Conservation (phyloP, 176 grass and related monocot genomes). For the Triticum dicoccoides region DNA sequence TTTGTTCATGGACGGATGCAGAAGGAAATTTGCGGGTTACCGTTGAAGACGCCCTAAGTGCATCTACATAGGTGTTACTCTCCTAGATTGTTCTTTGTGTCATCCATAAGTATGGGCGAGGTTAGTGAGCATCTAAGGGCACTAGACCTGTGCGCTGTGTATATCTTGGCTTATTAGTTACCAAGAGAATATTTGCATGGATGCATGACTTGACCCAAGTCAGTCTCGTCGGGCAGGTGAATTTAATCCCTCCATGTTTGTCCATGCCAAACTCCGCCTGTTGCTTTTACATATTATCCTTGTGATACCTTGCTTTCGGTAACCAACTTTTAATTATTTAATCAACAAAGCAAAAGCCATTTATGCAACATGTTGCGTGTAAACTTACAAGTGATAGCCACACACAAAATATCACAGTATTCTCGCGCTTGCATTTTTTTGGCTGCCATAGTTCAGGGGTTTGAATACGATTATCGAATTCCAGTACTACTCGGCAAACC, state of each 20-base stretch:
- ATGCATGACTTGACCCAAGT: slow-evolving; percentile 41
- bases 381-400: slow-evolving; percentile 30
- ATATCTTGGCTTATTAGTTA: slow-evolving; percentile 15
- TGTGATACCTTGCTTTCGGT: slow-evolving; percentile 42
- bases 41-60: no score
- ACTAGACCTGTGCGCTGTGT: not conserved
- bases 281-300: slow-evolving; percentile 35
- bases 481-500: not conserved
- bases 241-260: slow-evolving; percentile 21
- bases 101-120: not conserved
- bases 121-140: no score
- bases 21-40: no score
- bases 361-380: not conserved
- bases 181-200: slow-evolving; percentile 13
- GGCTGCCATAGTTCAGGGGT: not conserved
- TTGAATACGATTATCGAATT: not conserved
- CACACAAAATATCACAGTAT: not conserved
- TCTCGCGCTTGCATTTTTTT: not conserved
- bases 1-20: no score
- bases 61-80: not conserved
- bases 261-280: slow-evolving; percentile 38
- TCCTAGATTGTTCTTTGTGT: not conserved
- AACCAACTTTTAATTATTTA: slow-evolving; percentile 19
- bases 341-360: slow-evolving; percentile 26
- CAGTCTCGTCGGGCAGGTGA: not conserved